A percentile compares a stretch with the other conserved stretches of the same genome.
Conservation (phyloP, 2,329 filamentous ascomycete species). For the Penicillium sp. region DNA sequence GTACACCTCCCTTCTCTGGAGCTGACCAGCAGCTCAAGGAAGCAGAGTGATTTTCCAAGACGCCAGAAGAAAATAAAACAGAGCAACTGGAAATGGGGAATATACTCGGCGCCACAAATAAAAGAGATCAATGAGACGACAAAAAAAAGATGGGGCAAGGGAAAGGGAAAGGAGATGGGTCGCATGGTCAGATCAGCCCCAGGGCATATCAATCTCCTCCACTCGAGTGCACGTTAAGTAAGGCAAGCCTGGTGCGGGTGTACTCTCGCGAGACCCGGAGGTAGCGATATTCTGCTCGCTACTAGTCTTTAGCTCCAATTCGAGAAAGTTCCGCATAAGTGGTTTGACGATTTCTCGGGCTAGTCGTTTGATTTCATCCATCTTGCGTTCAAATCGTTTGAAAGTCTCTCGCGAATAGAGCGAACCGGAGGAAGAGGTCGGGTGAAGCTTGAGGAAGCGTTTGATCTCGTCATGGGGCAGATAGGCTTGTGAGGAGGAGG, state of each 20-base stretch:
- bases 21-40: conserved; percentile 19
- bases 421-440: conserved; percentile 57
- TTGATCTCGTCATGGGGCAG: conserved; percentile 87
- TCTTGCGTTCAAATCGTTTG: conserved; percentile 78
- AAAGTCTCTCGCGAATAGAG: conserved; percentile 86
- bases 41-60: neutral
- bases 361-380: conserved; percentile 86
- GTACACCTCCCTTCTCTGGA: conserved; percentile 1
- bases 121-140: neutral
- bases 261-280: conserved; percentile 36
- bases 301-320: conserved; percentile 68
- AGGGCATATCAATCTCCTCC: conserved; percentile 66
- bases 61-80: neutral
- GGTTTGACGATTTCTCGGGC: conserved; percentile 83
- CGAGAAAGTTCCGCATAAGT: conserved; percentile 81
- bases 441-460: conserved; percentile 80
- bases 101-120: neutral
- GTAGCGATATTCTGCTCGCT: conserved; percentile 21
- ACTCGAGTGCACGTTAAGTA: conserved; percentile 70
- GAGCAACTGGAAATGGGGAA: neutral
- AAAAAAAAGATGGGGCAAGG: neutral
- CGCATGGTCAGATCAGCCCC: conserved; percentile 49
- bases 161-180: neutral
- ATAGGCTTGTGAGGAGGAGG: conserved; percentile 64
- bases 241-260: conserved; percentile 54